These are phyloP conservation scores for Pochonia chlamydosporia DNA, from an alignment of 2,329 filamentous ascomycete genomes.

Conservation along the genomic window DNA sequence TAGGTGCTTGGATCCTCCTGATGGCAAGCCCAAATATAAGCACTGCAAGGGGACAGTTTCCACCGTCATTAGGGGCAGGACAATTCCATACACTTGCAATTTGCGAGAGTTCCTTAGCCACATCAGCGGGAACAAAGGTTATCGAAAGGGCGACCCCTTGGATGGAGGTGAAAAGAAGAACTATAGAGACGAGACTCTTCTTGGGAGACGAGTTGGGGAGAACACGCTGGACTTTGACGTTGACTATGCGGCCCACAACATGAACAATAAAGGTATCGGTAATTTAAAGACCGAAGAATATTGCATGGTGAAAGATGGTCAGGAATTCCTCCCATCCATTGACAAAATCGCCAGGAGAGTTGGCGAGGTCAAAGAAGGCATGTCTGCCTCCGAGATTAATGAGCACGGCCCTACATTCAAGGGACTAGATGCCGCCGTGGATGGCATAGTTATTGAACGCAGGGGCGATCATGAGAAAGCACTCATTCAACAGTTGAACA, in stretches of 20 bases:
- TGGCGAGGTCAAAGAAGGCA: background rate
- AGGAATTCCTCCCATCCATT: background rate
- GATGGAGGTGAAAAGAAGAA: background rate
- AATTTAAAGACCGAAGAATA: background rate
- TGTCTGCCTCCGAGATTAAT: background rate
- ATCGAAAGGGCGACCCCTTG: background rate
- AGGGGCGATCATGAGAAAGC: background rate
- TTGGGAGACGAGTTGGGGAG: background rate
- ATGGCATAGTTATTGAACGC: background rate
- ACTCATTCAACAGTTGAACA: background rate
- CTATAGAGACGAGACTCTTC: background rate
- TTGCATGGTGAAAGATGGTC: background rate
- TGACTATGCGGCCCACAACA: background rate
- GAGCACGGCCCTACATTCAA: background rate
- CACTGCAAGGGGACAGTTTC: constrained; percentile 2
- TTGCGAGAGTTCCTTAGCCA: constrained; percentile 1
- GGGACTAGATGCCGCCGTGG: background rate
- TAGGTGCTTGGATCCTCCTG: background rate
- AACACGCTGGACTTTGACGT: background rate
- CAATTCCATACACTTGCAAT: background rate
- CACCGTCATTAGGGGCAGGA: background rate
- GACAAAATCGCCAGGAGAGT: background rate
- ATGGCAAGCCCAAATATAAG: background rate
- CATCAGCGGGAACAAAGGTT: background rate
- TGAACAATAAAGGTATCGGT: background rate